A percentile compares a stretch with the other conserved stretches of the same genome.
Evolutionary conservation across 495 filamentous ascomycete genomes (phyloP).

Genomic region (Venustampulla echinocandica): DNA sequence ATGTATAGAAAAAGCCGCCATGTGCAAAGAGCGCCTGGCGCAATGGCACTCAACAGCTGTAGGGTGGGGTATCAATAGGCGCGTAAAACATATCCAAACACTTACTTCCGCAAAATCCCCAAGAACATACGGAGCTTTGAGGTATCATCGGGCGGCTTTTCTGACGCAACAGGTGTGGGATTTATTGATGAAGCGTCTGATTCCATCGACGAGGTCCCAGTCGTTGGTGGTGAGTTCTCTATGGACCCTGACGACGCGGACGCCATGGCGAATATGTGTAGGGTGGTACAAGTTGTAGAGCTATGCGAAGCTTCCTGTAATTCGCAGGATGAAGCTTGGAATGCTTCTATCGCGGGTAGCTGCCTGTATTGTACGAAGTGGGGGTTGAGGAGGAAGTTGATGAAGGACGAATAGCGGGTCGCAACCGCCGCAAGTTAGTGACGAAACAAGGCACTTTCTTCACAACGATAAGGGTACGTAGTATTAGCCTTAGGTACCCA

Average conservation of each 20-base stretch:
- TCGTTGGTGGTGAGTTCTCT: constrained; percentile 22
- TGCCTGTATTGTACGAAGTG: too few relatives aligned
- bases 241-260: constrained; percentile 15
- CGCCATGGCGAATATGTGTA: constrained; percentile 9
- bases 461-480: too few relatives aligned
- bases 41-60: not conserved
- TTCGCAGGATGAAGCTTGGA: too few relatives aligned
- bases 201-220: constrained; percentile 21
- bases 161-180: constrained; percentile 26
- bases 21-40: not conserved
- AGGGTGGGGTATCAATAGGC: not conserved
- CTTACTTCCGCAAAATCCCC: constrained; percentile 72
- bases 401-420: too few relatives aligned
- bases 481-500: too few relatives aligned
- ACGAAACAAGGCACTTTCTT: too few relatives aligned
- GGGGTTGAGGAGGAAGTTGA: too few relatives aligned
- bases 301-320: too few relatives aligned
- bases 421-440: too few relatives aligned
- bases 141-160: constrained; percentile 67
- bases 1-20: too few relatives aligned
- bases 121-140: constrained; percentile 80
- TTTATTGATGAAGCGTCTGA: not conserved
- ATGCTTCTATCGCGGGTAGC: too few relatives aligned
- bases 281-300: too few relatives aligned
- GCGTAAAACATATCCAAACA: constrained; percentile 9